A percentile compares a stretch with the other conserved stretches of the same genome.
Conservation (phyloP, 2,329 filamentous ascomycete species). For the Laburnicola sp. region DNA sequence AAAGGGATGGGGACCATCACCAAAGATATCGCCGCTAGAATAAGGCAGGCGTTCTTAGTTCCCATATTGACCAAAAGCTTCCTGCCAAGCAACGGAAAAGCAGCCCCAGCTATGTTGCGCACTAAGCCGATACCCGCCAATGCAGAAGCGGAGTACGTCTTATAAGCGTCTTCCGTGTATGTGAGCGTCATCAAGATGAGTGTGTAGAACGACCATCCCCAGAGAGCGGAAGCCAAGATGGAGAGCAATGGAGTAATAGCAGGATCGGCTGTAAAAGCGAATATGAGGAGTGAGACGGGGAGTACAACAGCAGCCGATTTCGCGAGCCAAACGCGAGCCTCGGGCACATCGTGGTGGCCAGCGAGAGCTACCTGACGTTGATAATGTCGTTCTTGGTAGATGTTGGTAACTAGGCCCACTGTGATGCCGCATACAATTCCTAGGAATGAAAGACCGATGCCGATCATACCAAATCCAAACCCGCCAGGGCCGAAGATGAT, state of each 20-base stretch:
- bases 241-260: slow-evolving; percentile 47
- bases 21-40: slow-evolving; percentile 33
- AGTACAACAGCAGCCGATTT: slow-evolving; percentile 46
- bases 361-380: slow-evolving; percentile 38
- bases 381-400: slow-evolving; percentile 51
- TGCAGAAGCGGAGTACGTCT: slow-evolving; percentile 48
- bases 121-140: slow-evolving; percentile 48
- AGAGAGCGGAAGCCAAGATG: slow-evolving; percentile 54
- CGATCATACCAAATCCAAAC: slow-evolving; percentile 47
- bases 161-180: slow-evolving; percentile 55
- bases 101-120: slow-evolving; percentile 43
- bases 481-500: slow-evolving; percentile 53
- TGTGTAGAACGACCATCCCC: slow-evolving; percentile 56
- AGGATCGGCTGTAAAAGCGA: slow-evolving; percentile 41
- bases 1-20: slow-evolving; percentile 40
- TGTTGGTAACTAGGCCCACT: slow-evolving; percentile 49
- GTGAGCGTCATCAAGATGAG: slow-evolving; percentile 56
- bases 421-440: slow-evolving; percentile 48
- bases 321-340: slow-evolving; percentile 48
- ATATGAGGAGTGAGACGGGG: slow-evolving; percentile 39
- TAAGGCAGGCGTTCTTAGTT: slow-evolving; percentile 32
- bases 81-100: slow-evolving; percentile 37
- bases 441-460: slow-evolving; percentile 48
- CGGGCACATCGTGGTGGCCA: slow-evolving; percentile 44
- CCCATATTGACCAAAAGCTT: slow-evolving; percentile 33